Evolutionary conservation across 1,284 basidiomycete genomes (phyloP).

Genomic region (Coniophora puteana): DNA sequence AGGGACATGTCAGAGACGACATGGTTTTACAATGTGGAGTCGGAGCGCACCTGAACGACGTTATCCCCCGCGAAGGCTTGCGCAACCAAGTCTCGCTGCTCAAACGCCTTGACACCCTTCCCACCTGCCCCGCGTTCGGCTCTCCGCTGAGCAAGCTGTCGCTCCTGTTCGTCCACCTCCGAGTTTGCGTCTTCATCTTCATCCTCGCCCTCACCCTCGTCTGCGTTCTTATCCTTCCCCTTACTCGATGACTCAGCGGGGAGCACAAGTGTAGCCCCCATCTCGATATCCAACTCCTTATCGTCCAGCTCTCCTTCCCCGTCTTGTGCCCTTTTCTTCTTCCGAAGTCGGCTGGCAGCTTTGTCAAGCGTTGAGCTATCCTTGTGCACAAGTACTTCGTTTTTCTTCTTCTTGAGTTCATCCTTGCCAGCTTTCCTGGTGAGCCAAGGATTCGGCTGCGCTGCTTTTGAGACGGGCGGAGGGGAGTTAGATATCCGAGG

Average conservation of each 20-base stretch:
- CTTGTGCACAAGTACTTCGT: slow-evolving; percentile 66
- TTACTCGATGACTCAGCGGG: slow-evolving; percentile 11
- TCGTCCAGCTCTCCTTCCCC: slow-evolving; percentile 61
- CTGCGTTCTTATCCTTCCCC: slow-evolving; percentile 16
- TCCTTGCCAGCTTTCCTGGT: slow-evolving; percentile 32
- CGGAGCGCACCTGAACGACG: slow-evolving; percentile 69
- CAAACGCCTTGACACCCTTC: slow-evolving; percentile 59
- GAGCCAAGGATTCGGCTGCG: slow-evolving; percentile 71
- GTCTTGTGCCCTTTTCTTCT: slow-evolving; percentile 58
- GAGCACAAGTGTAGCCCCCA: slow-evolving; percentile 20
- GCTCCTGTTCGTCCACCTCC: slow-evolving; percentile 68
- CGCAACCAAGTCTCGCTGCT: slow-evolving; percentile 88
- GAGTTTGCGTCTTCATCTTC: slow-evolving; percentile 57
- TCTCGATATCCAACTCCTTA: slow-evolving; percentile 72
- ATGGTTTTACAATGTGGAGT: neutral
- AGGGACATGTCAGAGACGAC: slow-evolving; percentile 6
- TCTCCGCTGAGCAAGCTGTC: slow-evolving; percentile 36
- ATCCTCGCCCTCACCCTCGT: slow-evolving; percentile 20
- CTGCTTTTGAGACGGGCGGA: slow-evolving; percentile 1
- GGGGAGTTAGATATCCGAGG: slow-evolving; percentile 5
- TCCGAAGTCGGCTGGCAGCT: slow-evolving; percentile 57
- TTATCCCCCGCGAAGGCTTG: slow-evolving; percentile 96
- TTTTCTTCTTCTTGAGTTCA: slow-evolving; percentile 55
- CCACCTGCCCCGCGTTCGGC: slow-evolving; percentile 34
- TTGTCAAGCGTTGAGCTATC: slow-evolving; percentile 57